Evolutionary conservation across 441 rosid genomes (phyloP), one percentile per base, ranked within the genome.

Genomic region (Adansonia rubrostipa): DNA sequence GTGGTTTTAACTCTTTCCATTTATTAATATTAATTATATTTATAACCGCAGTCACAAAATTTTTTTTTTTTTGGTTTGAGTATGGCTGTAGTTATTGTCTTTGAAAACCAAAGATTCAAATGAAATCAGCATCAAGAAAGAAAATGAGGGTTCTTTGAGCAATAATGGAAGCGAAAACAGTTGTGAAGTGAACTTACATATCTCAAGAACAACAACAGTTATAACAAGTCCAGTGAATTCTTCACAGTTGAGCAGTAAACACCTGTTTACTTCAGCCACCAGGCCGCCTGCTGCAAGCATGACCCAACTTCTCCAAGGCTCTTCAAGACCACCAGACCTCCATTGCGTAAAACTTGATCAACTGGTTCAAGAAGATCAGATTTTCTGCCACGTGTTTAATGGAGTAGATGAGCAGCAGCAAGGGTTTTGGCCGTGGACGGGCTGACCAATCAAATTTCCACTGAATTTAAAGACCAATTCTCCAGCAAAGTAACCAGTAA

Each of bases 401-500:
- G 91, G 89, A 48, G 89, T 90, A 2, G 95, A 92, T 67, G 95
- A 93, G 14, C 44, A 40, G 82, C 97, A 87, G 75, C 92, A 78
- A 71, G 90, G 86, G 42, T 91, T 89, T 62, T 94, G 98, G 98
- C 78, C 91, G 69, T 92, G 97, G 98, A 74, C 91, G 71, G 96
- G 91, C 40, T 93, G 88, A 48, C 36, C 93, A 90, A 53, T 91
- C 88, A 76, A 85, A 85, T 74, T 92, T 83, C 85, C 88, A 87
- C 76, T 90, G 75, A 88, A 80, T 5, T 62, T 10, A 15, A 82
- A 82, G 76, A 76, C 47, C 86, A 77, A 1, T 86, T 80, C 58
- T 9, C 70, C 79, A 78, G 71, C 78, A 82, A 85, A 36, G 84
- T 28, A 28, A 74, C 79, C 50, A 48, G 66, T 40, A 79, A 28